A percentile compares a stretch with the other conserved stretches of the same genome.
Evolutionary conservation across 176 grass and related monocot genomes (phyloP).

Genomic region (Aegilops bicornis): DNA sequence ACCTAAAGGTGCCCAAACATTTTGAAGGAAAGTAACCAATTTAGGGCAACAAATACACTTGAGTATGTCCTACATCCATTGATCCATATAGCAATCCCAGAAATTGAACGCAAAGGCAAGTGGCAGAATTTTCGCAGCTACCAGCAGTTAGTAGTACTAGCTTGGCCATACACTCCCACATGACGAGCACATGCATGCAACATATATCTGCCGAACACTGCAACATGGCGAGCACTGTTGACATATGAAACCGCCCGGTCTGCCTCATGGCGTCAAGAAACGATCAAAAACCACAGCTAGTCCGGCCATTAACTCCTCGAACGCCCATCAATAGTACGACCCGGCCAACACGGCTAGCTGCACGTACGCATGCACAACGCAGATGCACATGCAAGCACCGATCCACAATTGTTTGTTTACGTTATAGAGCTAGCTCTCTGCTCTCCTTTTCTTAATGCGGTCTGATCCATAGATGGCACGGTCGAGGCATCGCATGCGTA

Average conservation of each 20-base stretch:
- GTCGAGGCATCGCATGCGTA: background rate
- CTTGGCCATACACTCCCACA: background rate
- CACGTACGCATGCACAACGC: background rate
- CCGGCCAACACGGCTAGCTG: background rate
- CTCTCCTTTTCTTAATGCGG: background rate
- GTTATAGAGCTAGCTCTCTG: background rate
- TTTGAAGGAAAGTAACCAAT: background rate
- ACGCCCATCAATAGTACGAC: background rate
- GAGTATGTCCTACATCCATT: too few species aligned
- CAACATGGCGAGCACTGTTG: background rate
- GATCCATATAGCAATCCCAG: background rate
- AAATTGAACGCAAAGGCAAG: background rate
- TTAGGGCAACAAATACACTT: too few species aligned
- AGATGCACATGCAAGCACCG: background rate
- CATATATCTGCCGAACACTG: background rate
- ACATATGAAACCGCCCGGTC: background rate
- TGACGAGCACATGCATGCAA: background rate
- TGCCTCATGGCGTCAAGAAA: background rate
- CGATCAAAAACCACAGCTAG: background rate
- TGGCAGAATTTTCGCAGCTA: background rate
- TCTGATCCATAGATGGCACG: background rate
- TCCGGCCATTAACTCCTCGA: background rate
- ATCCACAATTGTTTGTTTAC: background rate
- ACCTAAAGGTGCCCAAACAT: background rate
- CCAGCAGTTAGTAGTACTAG: background rate